Conservation (phyloP, 495 filamentous ascomycete genomes). For the Tricharina praecox region DNA sequence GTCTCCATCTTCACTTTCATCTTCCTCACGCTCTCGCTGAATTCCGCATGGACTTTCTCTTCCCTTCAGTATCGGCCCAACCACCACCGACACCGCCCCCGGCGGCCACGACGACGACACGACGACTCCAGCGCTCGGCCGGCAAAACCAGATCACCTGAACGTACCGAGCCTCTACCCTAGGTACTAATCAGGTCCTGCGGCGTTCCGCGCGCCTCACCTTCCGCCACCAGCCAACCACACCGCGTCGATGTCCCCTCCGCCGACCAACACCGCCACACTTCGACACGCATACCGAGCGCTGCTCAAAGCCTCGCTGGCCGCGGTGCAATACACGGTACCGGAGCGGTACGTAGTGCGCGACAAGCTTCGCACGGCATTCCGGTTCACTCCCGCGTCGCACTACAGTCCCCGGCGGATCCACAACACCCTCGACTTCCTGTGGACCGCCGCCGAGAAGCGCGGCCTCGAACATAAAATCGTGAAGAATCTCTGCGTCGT, state of each 20-base stretch:
- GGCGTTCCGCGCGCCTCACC: too few relatives aligned
- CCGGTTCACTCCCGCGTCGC: conserved; percentile 36
- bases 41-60: too few relatives aligned
- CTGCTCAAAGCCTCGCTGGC: conserved; percentile 57
- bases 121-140: too few relatives aligned
- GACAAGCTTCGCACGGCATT: conserved; percentile 54
- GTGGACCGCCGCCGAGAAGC: conserved; percentile 43
- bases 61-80: too few relatives aligned
- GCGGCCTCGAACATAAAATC: conserved; percentile 64
- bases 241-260: conserved; percentile 3
- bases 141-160: too few relatives aligned
- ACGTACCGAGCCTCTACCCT: too few relatives aligned
- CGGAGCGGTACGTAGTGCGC: conserved; percentile 49
- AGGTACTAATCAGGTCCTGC: too few relatives aligned
- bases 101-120: too few relatives aligned
- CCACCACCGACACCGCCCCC: too few relatives aligned
- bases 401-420: conserved; percentile 45
- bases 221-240: too few relatives aligned
- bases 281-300: conserved; percentile 63
- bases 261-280: conserved; percentile 23
- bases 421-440: conserved; percentile 65
- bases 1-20: too few relatives aligned
- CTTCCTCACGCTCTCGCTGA: too few relatives aligned
- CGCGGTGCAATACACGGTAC: conserved; percentile 64
- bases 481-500: conserved; percentile 55